Evolutionary conservation across 2,329 filamentous ascomycete species (phyloP).

Genomic region (Alternaria arborescens): DNA sequence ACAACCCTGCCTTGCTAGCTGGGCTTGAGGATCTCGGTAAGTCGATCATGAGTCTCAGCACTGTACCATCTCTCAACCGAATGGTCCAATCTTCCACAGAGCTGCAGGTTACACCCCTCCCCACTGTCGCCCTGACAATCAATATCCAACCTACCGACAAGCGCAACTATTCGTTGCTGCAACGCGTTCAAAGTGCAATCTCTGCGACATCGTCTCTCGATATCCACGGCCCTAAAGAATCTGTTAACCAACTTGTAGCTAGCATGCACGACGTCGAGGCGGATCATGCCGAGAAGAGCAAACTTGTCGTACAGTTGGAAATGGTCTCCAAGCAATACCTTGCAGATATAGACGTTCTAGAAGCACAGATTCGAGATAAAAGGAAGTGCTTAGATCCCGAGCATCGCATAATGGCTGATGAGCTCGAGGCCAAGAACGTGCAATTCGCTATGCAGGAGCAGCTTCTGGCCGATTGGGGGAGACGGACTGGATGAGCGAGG

Average conservation of each 20-base stretch:
- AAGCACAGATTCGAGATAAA: background rate
- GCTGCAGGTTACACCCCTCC: background rate
- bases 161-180: conserved; percentile 15
- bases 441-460: conserved; percentile 12
- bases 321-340: background rate
- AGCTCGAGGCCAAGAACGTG: conserved; percentile 20
- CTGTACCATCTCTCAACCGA: background rate
- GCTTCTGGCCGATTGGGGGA: background rate
- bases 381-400: background rate
- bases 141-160: conserved; percentile 14
- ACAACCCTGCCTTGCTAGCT: background rate
- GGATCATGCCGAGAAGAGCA: conserved; percentile 7
- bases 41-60: background rate
- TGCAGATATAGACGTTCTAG: conserved; percentile 2
- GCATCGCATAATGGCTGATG: conserved; percentile 18
- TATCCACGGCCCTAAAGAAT: conserved; percentile 18
- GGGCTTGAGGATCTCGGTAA: background rate
- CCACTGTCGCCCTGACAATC: conserved; percentile 18
- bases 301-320: conserved; percentile 2
- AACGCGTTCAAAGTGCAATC: conserved; percentile 15
- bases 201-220: conserved; percentile 14
- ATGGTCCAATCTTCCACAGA: background rate
- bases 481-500: background rate
- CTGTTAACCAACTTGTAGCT: conserved; percentile 11
- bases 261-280: conserved; percentile 10